Base-by-base conservation (phyloP, 805 yeast genomes). In the Cyberlindnera nakhonratchasimensis region DNA sequence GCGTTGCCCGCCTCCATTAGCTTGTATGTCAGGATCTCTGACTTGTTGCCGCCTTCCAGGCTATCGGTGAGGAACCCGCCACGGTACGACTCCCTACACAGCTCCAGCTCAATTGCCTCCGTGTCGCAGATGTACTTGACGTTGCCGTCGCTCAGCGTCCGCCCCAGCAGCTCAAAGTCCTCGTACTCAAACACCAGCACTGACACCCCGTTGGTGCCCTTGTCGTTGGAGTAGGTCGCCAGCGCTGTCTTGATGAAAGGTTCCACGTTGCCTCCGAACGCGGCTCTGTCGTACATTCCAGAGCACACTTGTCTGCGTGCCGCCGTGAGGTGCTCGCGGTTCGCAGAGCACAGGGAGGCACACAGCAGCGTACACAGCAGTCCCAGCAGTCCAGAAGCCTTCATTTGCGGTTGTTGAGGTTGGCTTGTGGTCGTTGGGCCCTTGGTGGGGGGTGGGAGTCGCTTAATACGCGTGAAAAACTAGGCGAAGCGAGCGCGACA, bases 251-350 rank as follows among this genome's bases (percentile, higher is more conserved):
- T 74, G 50, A 76, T 78, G 61, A 63, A 74, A 6, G 95, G 89
- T 45, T 78, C 81, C 9, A 69, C 64, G 20, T 73, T 70, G 26
- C 99, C 99, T 37, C 88, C 84, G 90, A 95, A 86, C 57, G 90
- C 95, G 35, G 77, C 70, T 53, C 80, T 81, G 42, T 90, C 76
- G 65, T 91, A 91, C 80, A 91, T 83, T 26, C 99, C 99, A 5
- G 89, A 74, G 62, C 99, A 91, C 20, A 78, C 77, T 55, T 86
- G 93, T 14, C 81, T 70, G 37, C 75, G 65, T 10, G 55, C 63
- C 13, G 74, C 61, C 34, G 74, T 72, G 49, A 87, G 70, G 20
- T 58, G 57, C 23, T 74, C 82, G 56, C 66, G 63, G 49, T 69
- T 68, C 19, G 69, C 72, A 13, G 26, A 3, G 19, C 28, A 19